phyloP scores from a whole-genome alignment of 2,329 filamentous ascomycete species.

The Fusarium denticulatum region DNA sequence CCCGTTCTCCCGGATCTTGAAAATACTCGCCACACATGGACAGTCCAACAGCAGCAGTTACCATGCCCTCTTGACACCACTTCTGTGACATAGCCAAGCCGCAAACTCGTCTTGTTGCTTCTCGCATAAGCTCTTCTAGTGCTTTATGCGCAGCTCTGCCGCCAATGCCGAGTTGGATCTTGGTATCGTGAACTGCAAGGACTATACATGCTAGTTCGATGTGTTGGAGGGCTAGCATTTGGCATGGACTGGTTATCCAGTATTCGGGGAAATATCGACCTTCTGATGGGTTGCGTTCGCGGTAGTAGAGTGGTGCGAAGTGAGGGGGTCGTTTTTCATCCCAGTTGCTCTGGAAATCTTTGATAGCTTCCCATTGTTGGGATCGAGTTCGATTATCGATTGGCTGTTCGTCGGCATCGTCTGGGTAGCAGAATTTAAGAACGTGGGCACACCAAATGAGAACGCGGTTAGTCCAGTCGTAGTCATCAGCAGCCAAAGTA shows the following conservation, averaged over 20 bases:
- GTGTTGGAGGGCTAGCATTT: constrained; percentile 27
- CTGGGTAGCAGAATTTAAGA: background rate
- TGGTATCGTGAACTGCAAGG: constrained; percentile 25
- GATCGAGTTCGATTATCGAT: background rate
- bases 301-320: constrained; percentile 14
- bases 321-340: background rate
- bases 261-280: constrained; percentile 8
- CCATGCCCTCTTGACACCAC: constrained; percentile 14
- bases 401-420: accelerated
- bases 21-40: constrained; percentile 36
- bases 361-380: background rate
- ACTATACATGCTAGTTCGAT: constrained; percentile 25
- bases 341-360: background rate
- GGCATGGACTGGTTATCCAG: constrained; percentile 21
- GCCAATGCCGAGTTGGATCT: constrained; percentile 18
- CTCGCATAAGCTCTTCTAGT: constrained; percentile 9
- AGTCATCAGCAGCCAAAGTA: background rate
- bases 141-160: constrained; percentile 23
- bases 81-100: constrained; percentile 8
- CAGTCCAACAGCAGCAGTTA: constrained; percentile 16
- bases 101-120: constrained; percentile 17
- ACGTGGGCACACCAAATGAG: background rate
- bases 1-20: constrained; percentile 9
- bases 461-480: background rate
- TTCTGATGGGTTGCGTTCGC: constrained; percentile 5